A percentile compares a stretch with the other conserved stretches of the same genome.
phyloP scores from a whole-genome alignment of 2,329 filamentous ascomycete genomes.

The Neonectria neomacrospora region DNA sequence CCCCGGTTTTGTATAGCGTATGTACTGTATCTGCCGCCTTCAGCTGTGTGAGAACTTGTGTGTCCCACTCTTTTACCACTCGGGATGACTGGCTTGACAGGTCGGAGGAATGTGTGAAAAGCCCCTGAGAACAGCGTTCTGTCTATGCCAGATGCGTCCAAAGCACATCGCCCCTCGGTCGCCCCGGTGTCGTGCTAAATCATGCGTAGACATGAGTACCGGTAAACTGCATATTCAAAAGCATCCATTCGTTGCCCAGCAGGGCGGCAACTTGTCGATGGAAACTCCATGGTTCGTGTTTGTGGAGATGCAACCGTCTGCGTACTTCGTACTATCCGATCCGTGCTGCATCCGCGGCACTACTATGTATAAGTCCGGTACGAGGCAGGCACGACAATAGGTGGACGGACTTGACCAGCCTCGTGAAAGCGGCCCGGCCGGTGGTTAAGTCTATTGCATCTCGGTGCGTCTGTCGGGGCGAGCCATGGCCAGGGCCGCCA shows the following conservation, averaged over 20 bases:
- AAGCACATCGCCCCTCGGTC: slow-evolving; percentile 6
- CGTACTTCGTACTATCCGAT: background rate
- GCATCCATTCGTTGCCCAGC: background rate
- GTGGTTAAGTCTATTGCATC: background rate
- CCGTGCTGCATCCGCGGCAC: background rate
- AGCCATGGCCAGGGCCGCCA: background rate
- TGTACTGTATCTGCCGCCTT: background rate
- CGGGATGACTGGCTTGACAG: slow-evolving; percentile 5
- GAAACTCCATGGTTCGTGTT: slow-evolving; percentile 1
- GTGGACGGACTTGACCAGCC: slow-evolving; percentile 1
- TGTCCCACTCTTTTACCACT: slow-evolving; percentile 1
- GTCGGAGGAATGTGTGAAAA: slow-evolving; percentile 17
- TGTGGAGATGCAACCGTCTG: background rate
- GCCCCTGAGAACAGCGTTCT: slow-evolving; percentile 10
- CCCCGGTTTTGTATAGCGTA: background rate
- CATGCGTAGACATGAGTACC: slow-evolving; percentile 2
- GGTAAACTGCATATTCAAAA: background rate
- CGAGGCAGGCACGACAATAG: background rate
- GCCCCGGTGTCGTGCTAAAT: slow-evolving; percentile 19
- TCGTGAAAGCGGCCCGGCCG: slow-evolving; percentile 2
- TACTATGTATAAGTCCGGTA: background rate
- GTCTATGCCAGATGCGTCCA: slow-evolving; percentile 10
- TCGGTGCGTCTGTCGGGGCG: slow-evolving; percentile 1
- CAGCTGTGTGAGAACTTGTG: slow-evolving; percentile 3
- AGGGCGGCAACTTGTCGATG: background rate